These are phyloP conservation scores for Nitzschia inconspicua DNA, from an alignment of 108 stramenopile genomes.

Conservation along the genomic window DNA sequence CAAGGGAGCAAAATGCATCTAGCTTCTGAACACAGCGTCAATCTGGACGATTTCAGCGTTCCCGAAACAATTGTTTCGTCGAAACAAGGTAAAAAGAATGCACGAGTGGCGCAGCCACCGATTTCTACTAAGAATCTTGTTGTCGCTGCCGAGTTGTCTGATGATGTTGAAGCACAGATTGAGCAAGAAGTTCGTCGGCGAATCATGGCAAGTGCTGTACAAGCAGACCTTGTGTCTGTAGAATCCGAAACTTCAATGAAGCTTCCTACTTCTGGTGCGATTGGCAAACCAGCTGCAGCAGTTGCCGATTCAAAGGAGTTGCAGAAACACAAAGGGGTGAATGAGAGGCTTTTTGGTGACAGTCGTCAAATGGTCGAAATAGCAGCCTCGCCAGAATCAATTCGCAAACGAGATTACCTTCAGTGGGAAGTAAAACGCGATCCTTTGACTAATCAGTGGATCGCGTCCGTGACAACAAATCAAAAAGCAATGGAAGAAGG, in stretches of 20 bases:
- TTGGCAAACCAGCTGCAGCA: not conserved
- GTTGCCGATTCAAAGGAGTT: conserved; percentile 10
- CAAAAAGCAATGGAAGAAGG: conserved; percentile 18
- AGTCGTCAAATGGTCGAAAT: conserved; percentile 12
- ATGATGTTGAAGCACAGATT: conserved; percentile 20
- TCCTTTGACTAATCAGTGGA: conserved; percentile 50
- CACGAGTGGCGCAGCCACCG: not conserved
- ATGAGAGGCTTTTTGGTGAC: conserved; percentile 24
- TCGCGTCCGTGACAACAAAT: conserved; percentile 54
- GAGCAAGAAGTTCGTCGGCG: conserved; percentile 20
- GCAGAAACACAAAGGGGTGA: conserved; percentile 8
- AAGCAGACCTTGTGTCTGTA: conserved; percentile 12
- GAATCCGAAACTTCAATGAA: conserved; percentile 5
- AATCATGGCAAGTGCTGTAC: conserved; percentile 13
- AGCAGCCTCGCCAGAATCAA: conserved; percentile 17
- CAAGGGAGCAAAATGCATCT: not conserved
- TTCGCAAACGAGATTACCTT: conserved; percentile 22
- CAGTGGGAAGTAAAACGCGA: conserved; percentile 54
- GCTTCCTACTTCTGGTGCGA: not conserved
- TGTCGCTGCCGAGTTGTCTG: conserved; percentile 12
- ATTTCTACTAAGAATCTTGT: conserved; percentile 1
- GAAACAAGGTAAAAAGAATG: not conserved
- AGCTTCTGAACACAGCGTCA: not conserved
- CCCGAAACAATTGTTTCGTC: not conserved
- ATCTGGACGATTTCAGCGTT: not conserved